Percentiles rank a stretch among this genome's conserved stretches.
Conservation (phyloP, 805 yeast species). For the Pichia ethanolica region DNA sequence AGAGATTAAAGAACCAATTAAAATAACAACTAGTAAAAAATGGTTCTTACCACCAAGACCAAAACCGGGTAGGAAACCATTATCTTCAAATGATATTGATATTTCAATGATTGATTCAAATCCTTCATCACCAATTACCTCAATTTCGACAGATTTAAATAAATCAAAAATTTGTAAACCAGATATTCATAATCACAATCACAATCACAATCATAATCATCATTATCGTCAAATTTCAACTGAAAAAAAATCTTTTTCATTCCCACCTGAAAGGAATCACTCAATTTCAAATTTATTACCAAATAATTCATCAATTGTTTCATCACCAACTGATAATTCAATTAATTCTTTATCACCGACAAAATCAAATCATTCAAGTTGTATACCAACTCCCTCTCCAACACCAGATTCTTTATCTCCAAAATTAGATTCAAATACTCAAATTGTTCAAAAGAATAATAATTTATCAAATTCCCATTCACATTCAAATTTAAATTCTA, state of each 20-base stretch:
- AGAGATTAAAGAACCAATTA: slow-evolving; percentile 2
- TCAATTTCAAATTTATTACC: background rate
- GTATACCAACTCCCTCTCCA: slow-evolving; percentile 7
- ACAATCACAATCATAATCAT: slow-evolving; percentile 50
- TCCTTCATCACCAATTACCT: background rate
- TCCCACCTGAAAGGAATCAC: background rate
- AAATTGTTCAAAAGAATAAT: background rate
- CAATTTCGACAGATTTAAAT: slow-evolving; percentile 37
- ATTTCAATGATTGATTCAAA: too few relatives aligned
- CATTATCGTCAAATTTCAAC: slow-evolving; percentile 9
- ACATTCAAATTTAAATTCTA: background rate
- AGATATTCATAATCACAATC: background rate
- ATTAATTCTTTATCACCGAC: background rate
- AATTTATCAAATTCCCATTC: background rate
- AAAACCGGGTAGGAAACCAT: slow-evolving; percentile 15
- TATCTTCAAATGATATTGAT: slow-evolving; percentile 57
- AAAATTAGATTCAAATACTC: background rate
- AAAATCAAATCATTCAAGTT: background rate
- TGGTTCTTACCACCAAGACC: slow-evolving; percentile 55
- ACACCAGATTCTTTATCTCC: slow-evolving; percentile 8
- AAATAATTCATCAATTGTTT: background rate
- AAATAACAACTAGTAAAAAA: slow-evolving; percentile 16
- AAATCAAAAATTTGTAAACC: background rate
- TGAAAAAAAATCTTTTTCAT: slow-evolving; percentile 1
- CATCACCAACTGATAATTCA: slow-evolving; percentile 1